Evolutionary conservation across 768 basidiomycete species (phyloP).

Genomic region (Mycena rebaudengoi): DNA sequence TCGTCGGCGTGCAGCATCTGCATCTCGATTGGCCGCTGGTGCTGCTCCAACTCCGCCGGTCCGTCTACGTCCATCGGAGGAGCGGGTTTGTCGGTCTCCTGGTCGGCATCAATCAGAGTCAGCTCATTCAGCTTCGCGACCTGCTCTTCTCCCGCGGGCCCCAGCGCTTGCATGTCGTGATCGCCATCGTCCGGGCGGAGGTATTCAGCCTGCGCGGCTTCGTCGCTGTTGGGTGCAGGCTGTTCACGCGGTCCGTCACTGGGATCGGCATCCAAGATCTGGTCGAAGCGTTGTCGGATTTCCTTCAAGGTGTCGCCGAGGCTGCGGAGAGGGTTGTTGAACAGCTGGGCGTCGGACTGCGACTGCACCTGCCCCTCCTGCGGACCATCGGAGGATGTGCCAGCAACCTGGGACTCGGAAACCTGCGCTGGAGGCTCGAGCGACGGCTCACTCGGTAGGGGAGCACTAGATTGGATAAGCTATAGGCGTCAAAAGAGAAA

Average conservation of each 20-base stretch:
- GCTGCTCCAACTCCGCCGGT: slow-evolving; percentile 34
- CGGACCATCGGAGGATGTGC: slow-evolving; percentile 49
- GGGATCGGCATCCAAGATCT: slow-evolving; percentile 66
- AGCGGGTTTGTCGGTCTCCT: slow-evolving; percentile 36
- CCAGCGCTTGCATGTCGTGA: slow-evolving; percentile 88
- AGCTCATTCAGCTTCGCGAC: slow-evolving; percentile 84
- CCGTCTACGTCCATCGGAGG: slow-evolving; percentile 64
- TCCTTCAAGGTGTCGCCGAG: slow-evolving; percentile 87
- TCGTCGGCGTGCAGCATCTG: slow-evolving; percentile 31
- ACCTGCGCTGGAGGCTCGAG: slow-evolving; percentile 19
- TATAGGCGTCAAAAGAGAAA: not conserved
- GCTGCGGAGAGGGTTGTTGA: slow-evolving; percentile 71
- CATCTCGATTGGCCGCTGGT: slow-evolving; percentile 33
- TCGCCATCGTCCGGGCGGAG: slow-evolving; percentile 72
- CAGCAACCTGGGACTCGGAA: slow-evolving; percentile 36
- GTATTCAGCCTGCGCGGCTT: slow-evolving; percentile 75
- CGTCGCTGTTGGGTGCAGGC: slow-evolving; percentile 44
- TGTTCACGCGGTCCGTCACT: slow-evolving; percentile 43
- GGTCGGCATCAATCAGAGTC: slow-evolving; percentile 72
- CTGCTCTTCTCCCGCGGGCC: slow-evolving; percentile 86
- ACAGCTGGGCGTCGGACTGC: slow-evolving; percentile 46
- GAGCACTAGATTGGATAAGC: slow-evolving; percentile 15
- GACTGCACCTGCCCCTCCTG: slow-evolving; percentile 55
- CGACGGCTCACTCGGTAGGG: slow-evolving; percentile 29
- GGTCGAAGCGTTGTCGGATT: slow-evolving; percentile 83